phyloP scores from a whole-genome alignment of 75 land plant species.

The Cupressus sempervirens region DNA sequence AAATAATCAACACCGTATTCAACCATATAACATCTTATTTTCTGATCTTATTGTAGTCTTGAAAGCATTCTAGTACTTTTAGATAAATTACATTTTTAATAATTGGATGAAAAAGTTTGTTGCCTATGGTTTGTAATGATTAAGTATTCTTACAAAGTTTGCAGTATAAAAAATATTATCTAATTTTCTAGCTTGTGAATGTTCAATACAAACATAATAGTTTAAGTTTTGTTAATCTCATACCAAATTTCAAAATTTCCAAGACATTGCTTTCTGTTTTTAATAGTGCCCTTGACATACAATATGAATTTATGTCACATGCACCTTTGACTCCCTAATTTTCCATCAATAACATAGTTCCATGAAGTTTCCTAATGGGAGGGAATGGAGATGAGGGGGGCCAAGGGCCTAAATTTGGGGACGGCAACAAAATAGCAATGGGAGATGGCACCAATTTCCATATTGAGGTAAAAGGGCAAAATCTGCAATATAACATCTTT shows the following conservation, averaged over 20 bases:
- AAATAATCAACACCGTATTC: too few species aligned
- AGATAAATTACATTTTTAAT: neutral
- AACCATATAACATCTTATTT: too few species aligned
- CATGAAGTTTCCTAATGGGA: too few species aligned
- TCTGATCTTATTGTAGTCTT: neutral
- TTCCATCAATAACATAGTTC: neutral
- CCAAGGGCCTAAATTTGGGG: too few species aligned
- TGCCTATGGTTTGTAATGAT: too few species aligned
- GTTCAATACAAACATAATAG: neutral
- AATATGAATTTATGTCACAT: neutral
- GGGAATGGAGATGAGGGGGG: too few species aligned
- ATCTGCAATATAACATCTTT: too few species aligned
- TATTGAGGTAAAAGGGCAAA: too few species aligned
- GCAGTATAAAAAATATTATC: neutral
- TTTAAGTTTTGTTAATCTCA: neutral
- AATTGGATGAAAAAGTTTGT: too few species aligned
- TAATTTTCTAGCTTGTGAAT: neutral
- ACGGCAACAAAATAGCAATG: too few species aligned
- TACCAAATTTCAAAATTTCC: neutral
- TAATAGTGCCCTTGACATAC: neutral
- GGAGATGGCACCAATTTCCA: too few species aligned
- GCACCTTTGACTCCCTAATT: neutral
- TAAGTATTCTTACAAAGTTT: too few species aligned
- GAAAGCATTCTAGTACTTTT: neutral
- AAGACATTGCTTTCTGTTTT: neutral